phyloP scores from a whole-genome alignment of 2,329 filamentous ascomycete genomes.

The Fusarium lyarnte region DNA sequence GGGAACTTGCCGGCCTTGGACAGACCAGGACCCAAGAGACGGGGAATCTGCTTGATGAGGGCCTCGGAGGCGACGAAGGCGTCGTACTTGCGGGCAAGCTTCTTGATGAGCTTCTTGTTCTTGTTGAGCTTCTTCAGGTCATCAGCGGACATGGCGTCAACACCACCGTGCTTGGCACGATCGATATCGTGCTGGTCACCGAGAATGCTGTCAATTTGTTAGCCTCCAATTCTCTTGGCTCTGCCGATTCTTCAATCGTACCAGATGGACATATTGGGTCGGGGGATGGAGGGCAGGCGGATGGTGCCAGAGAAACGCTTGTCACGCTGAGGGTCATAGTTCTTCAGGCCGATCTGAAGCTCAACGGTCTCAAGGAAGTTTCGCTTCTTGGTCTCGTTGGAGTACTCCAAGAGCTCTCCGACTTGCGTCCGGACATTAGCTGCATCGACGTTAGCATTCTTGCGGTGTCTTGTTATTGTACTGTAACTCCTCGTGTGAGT shows the following conservation, averaged over 20 bases:
- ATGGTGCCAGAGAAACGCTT: slow-evolving; percentile 99
- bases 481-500: background rate
- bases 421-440: slow-evolving; percentile 97
- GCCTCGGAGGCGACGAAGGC: slow-evolving; percentile 97
- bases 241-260: slow-evolving; percentile 28
- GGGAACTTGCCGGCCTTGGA: slow-evolving; percentile 99
- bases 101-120: slow-evolving; percentile 99
- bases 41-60: slow-evolving; percentile 99
- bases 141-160: slow-evolving; percentile 98
- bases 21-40: slow-evolving; percentile 98
- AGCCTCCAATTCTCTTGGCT: slow-evolving; percentile 7
- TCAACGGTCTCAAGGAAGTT: slow-evolving; percentile 98
- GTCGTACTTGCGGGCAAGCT: slow-evolving; percentile 99
- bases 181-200: slow-evolving; percentile 96
- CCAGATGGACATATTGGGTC: slow-evolving; percentile 89
- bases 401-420: slow-evolving; percentile 94
- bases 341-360: slow-evolving; percentile 94
- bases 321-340: slow-evolving; percentile 99
- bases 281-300: slow-evolving; percentile 90
- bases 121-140: slow-evolving; percentile 99
- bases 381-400: slow-evolving; percentile 91
- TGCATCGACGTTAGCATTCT: slow-evolving; percentile 51
- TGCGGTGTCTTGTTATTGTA: background rate
- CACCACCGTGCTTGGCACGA: slow-evolving; percentile 98
- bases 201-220: slow-evolving; percentile 58